Evolutionary conservation across 495 filamentous ascomycete species (phyloP), one percentile per base, ranked within the genome.

Genomic region (Hypoxylon trugodes): DNA sequence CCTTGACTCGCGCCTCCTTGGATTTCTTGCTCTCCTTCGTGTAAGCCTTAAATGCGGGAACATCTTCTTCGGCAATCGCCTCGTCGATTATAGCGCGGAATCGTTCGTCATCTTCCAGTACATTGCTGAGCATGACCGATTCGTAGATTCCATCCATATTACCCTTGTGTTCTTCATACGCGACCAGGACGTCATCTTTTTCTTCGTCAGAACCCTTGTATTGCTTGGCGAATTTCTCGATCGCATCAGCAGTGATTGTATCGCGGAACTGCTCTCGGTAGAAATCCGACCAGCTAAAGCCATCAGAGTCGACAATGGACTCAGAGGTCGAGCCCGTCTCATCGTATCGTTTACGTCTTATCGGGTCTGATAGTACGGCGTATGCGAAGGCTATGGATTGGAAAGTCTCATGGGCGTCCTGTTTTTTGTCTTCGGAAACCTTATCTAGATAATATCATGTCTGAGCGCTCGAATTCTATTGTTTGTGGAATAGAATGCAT

Each of bases 141-240:
- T 91, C 84, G 76, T 95, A 97, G 12, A 98, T 77, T 8, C 65
- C 69, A 61, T 88, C 85, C 83, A 97, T 83, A 21, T 89, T 82
- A 18, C 95, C 95, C 52, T 90, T 76, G 59, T 73, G 74, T 47
- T 84, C 77, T 45, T 82, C 82, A 72, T 91, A 97, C 10, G 90
- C 90, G n/a, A 79, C 77, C 2, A 98, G 73, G 2, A 98, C 51
- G 68, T 95, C 91, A 19, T 79, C 75, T 38, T 79, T 81, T 75
- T 98, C 95, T 72, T 97, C 92, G 0, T 90, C 90, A 3, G 90
- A 92, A n/a, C 84, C 83, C 77, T 97, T 91, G 76, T 97, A 98
- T 58, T 86, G 75, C 26, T 78, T 75, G 33, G 87, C 84, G 69
- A 97, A 90, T 53, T 84, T 82, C 51, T 87, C 82, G 54, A 98